Conservation (phyloP, 1,284 basidiomycete species). For the Ganoderma leucocontextum region DNA sequence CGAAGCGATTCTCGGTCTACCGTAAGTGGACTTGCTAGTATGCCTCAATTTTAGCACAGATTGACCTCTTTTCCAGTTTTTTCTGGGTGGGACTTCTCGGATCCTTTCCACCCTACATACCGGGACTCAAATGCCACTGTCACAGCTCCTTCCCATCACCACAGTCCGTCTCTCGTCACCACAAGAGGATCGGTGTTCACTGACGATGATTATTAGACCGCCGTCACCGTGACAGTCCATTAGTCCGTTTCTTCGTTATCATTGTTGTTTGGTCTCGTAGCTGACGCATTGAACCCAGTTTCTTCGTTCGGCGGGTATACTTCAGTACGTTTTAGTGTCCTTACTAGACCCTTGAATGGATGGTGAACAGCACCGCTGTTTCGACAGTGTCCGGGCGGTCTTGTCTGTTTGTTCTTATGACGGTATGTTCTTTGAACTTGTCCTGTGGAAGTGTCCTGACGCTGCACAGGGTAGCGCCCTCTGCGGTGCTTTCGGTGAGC, state of each 20-base stretch:
- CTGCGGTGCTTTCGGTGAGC: neutral
- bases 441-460: neutral
- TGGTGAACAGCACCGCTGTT: too few species aligned
- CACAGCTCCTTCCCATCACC: neutral
- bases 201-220: neutral
- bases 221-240: neutral
- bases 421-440: neutral
- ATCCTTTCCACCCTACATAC: neutral
- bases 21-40: neutral
- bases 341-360: neutral
- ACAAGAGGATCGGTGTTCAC: neutral
- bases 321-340: neutral
- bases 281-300: neutral
- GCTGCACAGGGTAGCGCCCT: neutral
- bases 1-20: neutral
- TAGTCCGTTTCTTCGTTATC: neutral
- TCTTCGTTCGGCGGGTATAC: conserved; percentile 18
- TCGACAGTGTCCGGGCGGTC: neutral
- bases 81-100: neutral
- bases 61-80: neutral
- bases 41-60: neutral
- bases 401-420: neutral
- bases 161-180: neutral
- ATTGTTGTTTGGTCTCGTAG: neutral
- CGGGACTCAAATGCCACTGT: neutral